These are phyloP conservation scores for Myxozyma monticola DNA, from an alignment of 805 yeast genomes.

Conservation along the genomic window DNA sequence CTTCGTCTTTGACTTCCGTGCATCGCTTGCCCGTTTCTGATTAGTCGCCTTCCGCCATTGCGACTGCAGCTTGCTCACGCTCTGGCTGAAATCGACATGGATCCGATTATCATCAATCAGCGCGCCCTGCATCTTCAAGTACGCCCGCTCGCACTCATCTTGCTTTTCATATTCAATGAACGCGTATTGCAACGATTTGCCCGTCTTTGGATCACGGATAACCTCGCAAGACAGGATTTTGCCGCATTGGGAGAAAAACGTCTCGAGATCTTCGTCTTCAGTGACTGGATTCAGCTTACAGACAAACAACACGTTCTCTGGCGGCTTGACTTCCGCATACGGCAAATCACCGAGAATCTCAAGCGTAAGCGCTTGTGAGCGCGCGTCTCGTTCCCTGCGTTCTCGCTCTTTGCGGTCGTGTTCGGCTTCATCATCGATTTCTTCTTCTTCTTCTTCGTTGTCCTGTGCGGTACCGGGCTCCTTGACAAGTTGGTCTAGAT, in stretches of 20 bases:
- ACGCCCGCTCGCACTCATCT: slow-evolving; percentile 61
- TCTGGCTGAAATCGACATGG: slow-evolving; percentile 68
- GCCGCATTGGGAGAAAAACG: slow-evolving; percentile 66
- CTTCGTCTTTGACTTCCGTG: slow-evolving; percentile 1
- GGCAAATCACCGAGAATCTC: slow-evolving; percentile 67
- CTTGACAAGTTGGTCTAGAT: too few relatives aligned
- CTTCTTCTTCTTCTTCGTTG: not conserved
- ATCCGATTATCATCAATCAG: slow-evolving; percentile 64
- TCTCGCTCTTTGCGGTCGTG: slow-evolving; percentile 37
- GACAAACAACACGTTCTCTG: slow-evolving; percentile 61
- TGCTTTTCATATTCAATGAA: slow-evolving; percentile 57
- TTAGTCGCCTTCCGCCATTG: slow-evolving; percentile 21
- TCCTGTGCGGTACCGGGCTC: too few relatives aligned
- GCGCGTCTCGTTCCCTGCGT: slow-evolving; percentile 42
- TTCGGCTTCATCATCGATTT: slow-evolving; percentile 28
- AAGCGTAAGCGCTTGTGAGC: slow-evolving; percentile 58
- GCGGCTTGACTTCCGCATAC: slow-evolving; percentile 56
- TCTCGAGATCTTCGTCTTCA: slow-evolving; percentile 53
- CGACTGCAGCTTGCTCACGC: slow-evolving; percentile 42
- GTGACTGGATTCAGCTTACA: slow-evolving; percentile 67
- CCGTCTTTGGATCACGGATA: slow-evolving; percentile 49
- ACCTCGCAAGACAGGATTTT: slow-evolving; percentile 52
- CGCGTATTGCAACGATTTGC: slow-evolving; percentile 59
- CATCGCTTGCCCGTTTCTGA: slow-evolving; percentile 17
- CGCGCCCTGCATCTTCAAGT: slow-evolving; percentile 59